Percentiles rank a stretch among this genome's conserved stretches.
Conservation (phyloP, 257 asterid genomes). For the Hygrophila difformis region DNA sequence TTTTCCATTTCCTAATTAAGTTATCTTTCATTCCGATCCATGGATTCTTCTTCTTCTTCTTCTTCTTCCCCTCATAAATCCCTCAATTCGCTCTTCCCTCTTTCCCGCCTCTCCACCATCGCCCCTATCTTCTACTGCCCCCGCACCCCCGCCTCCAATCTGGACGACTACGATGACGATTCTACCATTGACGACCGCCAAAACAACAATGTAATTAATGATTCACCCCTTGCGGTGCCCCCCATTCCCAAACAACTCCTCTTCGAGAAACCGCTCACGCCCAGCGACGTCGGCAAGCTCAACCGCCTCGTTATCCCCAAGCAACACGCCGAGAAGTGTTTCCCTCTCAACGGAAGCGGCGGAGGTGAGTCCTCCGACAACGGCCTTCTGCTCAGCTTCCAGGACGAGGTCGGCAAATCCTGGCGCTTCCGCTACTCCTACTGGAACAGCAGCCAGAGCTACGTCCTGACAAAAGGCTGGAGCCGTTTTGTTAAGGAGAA, state of each 20-base stretch:
- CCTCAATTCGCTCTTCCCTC: too few relatives aligned
- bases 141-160: too few relatives aligned
- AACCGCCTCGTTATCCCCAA: conserved; percentile 91
- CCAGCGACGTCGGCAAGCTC: conserved; percentile 92
- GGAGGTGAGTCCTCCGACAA: conserved; percentile 41
- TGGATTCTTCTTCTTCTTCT: too few relatives aligned
- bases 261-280: conserved; percentile 85
- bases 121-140: too few relatives aligned
- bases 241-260: conserved; percentile 32
- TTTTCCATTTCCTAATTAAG: too few relatives aligned
- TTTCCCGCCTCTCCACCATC: too few relatives aligned
- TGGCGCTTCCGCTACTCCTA: conserved; percentile 88
- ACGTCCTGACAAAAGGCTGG: conserved; percentile 91
- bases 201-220: neutral
- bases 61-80: too few relatives aligned
- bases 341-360: conserved; percentile 44
- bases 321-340: conserved; percentile 78
- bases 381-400: conserved; percentile 57
- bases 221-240: neutral
- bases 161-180: conserved; percentile 29
- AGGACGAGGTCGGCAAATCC: conserved; percentile 62
- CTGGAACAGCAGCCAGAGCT: conserved; percentile 94
- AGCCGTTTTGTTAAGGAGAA: conserved; percentile 91
- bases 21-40: too few relatives aligned
- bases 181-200: neutral